Conservation (phyloP, 2,329 filamentous ascomycete genomes). For the Botryotinia globosa region DNA sequence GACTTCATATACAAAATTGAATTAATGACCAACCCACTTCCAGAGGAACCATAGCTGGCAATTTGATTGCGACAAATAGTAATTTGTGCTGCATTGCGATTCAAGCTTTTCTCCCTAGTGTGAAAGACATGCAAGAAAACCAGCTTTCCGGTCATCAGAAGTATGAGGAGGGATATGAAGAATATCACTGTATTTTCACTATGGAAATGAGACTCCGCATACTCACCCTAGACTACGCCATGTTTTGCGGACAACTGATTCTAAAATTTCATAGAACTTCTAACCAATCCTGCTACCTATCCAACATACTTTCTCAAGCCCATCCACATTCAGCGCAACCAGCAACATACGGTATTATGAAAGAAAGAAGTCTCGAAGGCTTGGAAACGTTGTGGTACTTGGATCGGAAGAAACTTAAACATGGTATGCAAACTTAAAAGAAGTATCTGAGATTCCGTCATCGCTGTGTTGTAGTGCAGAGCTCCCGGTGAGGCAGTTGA, state of each 20-base stretch:
- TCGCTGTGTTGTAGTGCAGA: neutral
- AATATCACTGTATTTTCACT: neutral
- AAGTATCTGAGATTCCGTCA: no score
- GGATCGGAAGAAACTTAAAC: no score
- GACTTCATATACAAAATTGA: neutral
- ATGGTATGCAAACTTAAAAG: no score
- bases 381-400: no score
- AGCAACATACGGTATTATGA: no score
- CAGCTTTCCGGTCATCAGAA: neutral
- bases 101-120: neutral
- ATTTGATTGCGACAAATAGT: neutral
- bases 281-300: neutral
- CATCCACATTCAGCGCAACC: no score
- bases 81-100: neutral
- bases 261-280: neutral
- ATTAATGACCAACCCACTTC: neutral
- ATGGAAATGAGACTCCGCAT: neutral
- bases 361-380: no score
- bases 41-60: no score
- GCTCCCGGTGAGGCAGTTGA: neutral
- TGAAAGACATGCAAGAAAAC: neutral
- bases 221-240: neutral
- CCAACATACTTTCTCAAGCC: no score
- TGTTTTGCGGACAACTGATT: neutral
- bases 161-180: neutral